Evolutionary conservation across 495 filamentous ascomycete genomes (phyloP).

Genomic region (Baudoinia panamericana): DNA sequence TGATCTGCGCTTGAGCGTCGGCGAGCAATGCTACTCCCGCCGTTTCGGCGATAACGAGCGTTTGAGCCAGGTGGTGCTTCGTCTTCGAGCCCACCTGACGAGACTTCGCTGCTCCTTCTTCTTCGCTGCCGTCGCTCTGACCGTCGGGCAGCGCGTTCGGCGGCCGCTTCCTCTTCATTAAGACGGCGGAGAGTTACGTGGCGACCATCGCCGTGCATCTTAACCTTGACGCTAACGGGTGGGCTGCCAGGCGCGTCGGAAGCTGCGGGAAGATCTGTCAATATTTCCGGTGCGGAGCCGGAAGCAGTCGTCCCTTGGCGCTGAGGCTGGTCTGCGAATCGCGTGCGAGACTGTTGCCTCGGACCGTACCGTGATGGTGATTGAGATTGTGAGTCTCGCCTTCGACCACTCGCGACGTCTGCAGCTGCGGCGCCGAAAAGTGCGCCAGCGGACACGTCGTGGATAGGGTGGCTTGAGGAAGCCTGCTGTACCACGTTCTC

Average conservation of each 20-base stretch:
- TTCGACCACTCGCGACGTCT: constrained; percentile 33
- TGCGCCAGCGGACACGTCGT: constrained; percentile 6
- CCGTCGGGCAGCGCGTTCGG: constrained; percentile 43
- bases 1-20: constrained; percentile 5
- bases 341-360: constrained; percentile 23
- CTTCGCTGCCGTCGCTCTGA: constrained; percentile 25
- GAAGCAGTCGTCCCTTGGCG: constrained; percentile 3
- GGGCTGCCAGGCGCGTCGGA: constrained; percentile 25
- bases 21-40: constrained; percentile 12
- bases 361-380: constrained; percentile 14
- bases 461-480: not conserved
- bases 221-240: constrained; percentile 66
- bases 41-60: constrained; percentile 11
- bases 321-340: constrained; percentile 32
- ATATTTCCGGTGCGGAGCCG: constrained; percentile 17
- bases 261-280: constrained; percentile 34
- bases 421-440: constrained; percentile 16
- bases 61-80: constrained; percentile 20
- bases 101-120: constrained; percentile 20
- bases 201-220: constrained; percentile 64
- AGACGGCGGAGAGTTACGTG: constrained; percentile 71
- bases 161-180: constrained; percentile 67
- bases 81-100: constrained; percentile 22
- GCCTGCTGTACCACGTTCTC: constrained; percentile 6
- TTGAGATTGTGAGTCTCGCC: constrained; percentile 30